phyloP scores from a whole-genome alignment of 2,329 filamentous ascomycete genomes.

The Aspergillus brunneoviolaceus region DNA sequence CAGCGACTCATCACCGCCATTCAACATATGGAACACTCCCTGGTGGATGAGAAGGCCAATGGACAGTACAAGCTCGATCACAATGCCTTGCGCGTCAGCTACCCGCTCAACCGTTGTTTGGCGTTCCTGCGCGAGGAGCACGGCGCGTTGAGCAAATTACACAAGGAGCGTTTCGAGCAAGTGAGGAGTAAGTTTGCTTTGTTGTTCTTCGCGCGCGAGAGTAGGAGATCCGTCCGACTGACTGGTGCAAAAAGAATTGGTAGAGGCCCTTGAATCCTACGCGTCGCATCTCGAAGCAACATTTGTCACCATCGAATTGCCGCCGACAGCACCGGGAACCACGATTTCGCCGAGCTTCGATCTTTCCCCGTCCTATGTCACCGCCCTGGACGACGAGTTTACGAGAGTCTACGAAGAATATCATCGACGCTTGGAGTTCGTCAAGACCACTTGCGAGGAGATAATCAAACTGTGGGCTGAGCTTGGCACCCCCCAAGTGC shows the following conservation, averaged over 20 bases:
- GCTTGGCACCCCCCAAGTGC: constrained; percentile 87
- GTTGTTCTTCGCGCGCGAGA: neutral
- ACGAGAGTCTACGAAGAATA: constrained; percentile 96
- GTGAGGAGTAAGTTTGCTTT: constrained; percentile 72
- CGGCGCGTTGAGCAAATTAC: constrained; percentile 71
- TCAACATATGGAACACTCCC: constrained; percentile 86
- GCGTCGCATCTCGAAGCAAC: constrained; percentile 90
- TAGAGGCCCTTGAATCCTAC: constrained; percentile 90
- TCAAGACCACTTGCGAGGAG: constrained; percentile 73
- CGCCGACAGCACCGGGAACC: constrained; percentile 74
- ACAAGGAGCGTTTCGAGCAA: constrained; percentile 91
- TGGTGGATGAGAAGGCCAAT: constrained; percentile 71
- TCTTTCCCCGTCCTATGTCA: constrained; percentile 85
- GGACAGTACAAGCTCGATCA: constrained; percentile 65
- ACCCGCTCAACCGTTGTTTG: constrained; percentile 78
- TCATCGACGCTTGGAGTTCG: constrained; percentile 72
- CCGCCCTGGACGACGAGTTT: constrained; percentile 85
- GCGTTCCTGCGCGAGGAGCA: constrained; percentile 83
- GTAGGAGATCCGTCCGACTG: constrained; percentile 16
- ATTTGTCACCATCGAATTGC: constrained; percentile 81
- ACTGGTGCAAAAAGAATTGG: constrained; percentile 66
- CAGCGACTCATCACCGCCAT: constrained; percentile 81
- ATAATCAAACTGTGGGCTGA: constrained; percentile 96
- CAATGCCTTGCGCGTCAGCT: constrained; percentile 73
- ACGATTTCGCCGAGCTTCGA: constrained; percentile 82